A percentile compares a stretch with the other conserved stretches of the same genome.
phyloP scores from a whole-genome alignment of 345 rosid genomes.

The Populus pruinosa region DNA sequence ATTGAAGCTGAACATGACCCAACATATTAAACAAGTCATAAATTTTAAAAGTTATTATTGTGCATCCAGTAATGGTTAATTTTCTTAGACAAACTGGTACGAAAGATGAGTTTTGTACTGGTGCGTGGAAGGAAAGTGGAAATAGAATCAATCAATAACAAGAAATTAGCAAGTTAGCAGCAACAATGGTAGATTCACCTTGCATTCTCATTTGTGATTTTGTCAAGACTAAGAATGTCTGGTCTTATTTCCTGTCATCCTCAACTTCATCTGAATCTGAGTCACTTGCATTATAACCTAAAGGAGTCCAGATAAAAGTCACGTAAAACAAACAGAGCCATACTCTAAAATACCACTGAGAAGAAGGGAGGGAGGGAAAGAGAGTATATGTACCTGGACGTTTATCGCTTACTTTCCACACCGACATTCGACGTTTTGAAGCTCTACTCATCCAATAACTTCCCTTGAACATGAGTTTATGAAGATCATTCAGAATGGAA shows the following conservation, averaged over 20 bases:
- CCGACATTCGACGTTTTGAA: constrained; percentile 56
- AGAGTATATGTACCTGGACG: constrained; percentile 50
- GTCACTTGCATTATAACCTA: constrained; percentile 74
- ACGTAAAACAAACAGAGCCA: background rate
- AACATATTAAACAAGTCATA: background rate
- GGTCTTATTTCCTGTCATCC: constrained; percentile 21
- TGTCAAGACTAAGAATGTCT: background rate
- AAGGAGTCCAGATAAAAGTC: background rate
- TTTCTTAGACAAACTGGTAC: background rate
- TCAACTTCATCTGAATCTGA: constrained; percentile 56
- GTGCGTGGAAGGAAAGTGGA: background rate
- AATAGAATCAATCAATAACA: constrained; percentile 6
- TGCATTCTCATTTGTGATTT: background rate
- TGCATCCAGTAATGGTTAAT: background rate
- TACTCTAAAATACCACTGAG: background rate
- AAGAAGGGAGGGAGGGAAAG: background rate
- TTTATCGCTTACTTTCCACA: constrained; percentile 59
- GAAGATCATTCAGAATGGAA: background rate
- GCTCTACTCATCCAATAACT: constrained; percentile 68
- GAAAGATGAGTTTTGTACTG: background rate
- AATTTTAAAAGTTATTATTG: background rate
- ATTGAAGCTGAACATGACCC: background rate
- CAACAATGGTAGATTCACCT: background rate
- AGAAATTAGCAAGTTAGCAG: background rate
- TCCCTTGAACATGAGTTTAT: constrained; percentile 41